These are phyloP conservation scores for Papiliotrema terrestris DNA, from an alignment of 1,284 basidiomycete genomes.

Conservation along the genomic window DNA sequence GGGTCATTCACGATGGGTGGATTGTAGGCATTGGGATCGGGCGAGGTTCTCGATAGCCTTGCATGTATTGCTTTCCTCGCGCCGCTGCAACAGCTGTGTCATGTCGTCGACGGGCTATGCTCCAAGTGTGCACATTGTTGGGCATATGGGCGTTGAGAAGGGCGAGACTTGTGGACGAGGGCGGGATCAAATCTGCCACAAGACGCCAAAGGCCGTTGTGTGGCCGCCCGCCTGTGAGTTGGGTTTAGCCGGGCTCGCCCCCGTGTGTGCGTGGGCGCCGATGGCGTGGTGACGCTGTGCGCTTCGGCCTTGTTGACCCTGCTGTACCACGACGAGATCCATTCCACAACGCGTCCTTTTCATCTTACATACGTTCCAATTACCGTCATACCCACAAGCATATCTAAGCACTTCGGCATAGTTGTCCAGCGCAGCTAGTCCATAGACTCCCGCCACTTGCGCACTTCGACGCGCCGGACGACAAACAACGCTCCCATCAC, in stretches of 20 bases:
- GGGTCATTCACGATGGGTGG: background rate
- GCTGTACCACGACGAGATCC: too few species aligned
- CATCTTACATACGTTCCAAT: too few species aligned
- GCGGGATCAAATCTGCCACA: background rate
- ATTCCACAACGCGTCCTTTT: too few species aligned
- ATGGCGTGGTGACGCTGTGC: too few species aligned
- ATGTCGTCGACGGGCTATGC: background rate
- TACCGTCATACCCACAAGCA: too few species aligned
- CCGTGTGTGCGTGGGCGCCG: background rate
- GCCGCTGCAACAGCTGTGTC: background rate
- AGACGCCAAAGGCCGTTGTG: too few species aligned
- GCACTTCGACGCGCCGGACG: background rate
- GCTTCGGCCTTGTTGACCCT: too few species aligned
- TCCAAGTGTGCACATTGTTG: too few species aligned
- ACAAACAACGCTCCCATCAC: background rate
- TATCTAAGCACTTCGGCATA: too few species aligned
- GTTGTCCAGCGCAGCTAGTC: background rate
- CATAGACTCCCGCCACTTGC: background rate
- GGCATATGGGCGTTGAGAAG: too few species aligned
- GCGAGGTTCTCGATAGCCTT: conserved; percentile 1
- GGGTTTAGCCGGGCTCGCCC: too few species aligned
- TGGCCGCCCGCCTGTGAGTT: background rate
- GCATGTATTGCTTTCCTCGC: conserved; percentile 9
- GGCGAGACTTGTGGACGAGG: background rate
- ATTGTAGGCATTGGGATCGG: background rate